Evolutionary conservation across 768 basidiomycete species (phyloP), one percentile per base, ranked within the genome.

Genomic region (Mycena epipterygia): DNA sequence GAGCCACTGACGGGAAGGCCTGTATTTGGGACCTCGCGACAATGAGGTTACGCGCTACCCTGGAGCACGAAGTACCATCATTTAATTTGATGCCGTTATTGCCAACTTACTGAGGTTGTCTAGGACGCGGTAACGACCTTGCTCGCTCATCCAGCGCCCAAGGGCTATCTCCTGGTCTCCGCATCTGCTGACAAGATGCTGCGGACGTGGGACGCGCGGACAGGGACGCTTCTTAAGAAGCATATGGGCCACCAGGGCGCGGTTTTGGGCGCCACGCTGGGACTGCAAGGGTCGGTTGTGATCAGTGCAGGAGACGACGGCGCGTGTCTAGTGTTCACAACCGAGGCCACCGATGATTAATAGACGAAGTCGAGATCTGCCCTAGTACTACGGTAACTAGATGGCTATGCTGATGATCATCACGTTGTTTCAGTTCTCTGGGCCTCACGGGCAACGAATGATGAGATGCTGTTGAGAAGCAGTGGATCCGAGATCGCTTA

Each of bases 1-100:
- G 94, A 14, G 96, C 90, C 6, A 98, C 97, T 5, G 98, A 99
- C 77, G 96, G 96, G 0, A 97, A 95, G 78, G 93, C 91, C 21
- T 95, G 94, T 75, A 91, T 98, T 37, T 99, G 97, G 96, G 98
- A 99, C 82, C 86, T 97, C 48, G 87, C 87, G 57, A 97, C 95
- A 29, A 95, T 95, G 87, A 87, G 93, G 70, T 79, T 96, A 59
- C 88, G 98, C 64, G 87, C 92, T 21, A 96, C 94, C 17, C 83
- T 98, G 8, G 85, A 92, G 71, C 97, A 99, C 76, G 84, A 91
- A 80, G 97, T 97, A 70, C 6, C 12, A 60, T 49, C 37, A 55
- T 39, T 56, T 46, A 61, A 49, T 30, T 29, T 29, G 21, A 23
- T 53, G 33, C 29, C 37, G 33, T 42, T 68, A 29, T 59, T 39